Percentiles rank a stretch among this genome's conserved stretches.
phyloP scores from a whole-genome alignment of 257 asterid species.

The Haberlea rhodopensis region DNA sequence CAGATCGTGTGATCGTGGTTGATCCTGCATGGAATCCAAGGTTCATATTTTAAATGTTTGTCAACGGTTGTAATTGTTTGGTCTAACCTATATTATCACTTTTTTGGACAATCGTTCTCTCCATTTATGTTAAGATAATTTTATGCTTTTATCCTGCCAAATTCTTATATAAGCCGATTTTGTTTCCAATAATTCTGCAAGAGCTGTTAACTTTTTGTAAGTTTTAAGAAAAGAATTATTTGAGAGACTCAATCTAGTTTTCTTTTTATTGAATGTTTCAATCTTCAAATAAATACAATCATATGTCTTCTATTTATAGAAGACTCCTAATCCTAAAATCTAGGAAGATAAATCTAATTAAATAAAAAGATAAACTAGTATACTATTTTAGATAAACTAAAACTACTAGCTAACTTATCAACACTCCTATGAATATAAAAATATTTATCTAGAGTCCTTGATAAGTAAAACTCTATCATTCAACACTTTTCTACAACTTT shows the following conservation, averaged over 20 bases:
- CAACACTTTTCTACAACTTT: slow-evolving; percentile 23
- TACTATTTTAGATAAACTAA: too few relatives aligned
- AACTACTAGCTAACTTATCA: too few relatives aligned
- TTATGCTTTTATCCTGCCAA: slow-evolving; percentile 14
- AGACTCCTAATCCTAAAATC: too few relatives aligned
- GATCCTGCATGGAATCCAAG: slow-evolving; percentile 99
- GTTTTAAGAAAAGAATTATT: background rate
- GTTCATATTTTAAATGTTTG: slow-evolving; percentile 32
- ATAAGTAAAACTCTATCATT: too few relatives aligned
- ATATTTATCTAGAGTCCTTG: too few relatives aligned
- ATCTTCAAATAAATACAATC: too few relatives aligned
- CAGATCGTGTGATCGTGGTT: slow-evolving; percentile 92
- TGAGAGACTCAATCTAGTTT: too few relatives aligned
- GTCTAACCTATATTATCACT: background rate
- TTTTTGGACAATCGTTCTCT: background rate
- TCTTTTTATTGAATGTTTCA: too few relatives aligned
- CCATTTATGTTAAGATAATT: background rate
- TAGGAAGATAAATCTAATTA: too few relatives aligned
- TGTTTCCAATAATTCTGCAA: slow-evolving; percentile 2
- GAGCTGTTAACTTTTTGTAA: slow-evolving; percentile 4
- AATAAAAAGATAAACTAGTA: too few relatives aligned
- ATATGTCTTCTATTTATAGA: too few relatives aligned
- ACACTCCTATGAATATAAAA: too few relatives aligned
- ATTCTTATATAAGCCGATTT: slow-evolving; percentile 14
- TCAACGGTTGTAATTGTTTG: slow-evolving; percentile 4